Conservation (phyloP, 1,139 yeast species). For the Debaryomyces psychrophilus region DNA sequence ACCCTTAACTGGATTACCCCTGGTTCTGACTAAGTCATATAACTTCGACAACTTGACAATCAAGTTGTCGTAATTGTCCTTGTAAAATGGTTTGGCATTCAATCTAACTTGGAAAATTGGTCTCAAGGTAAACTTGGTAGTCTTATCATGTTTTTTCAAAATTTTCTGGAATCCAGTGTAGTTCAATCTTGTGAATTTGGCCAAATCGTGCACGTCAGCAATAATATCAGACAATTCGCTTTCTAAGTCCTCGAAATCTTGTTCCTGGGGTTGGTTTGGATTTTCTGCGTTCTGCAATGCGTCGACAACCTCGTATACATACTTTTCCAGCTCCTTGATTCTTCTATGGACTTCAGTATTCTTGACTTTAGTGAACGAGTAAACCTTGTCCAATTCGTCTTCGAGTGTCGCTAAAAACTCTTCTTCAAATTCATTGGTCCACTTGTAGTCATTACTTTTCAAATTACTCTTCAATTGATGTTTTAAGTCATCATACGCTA, state of each 20-base stretch:
- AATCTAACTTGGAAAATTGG: constrained; percentile 93
- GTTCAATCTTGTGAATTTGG: constrained; percentile 87
- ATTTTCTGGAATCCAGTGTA: constrained; percentile 97
- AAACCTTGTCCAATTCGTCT: constrained; percentile 85
- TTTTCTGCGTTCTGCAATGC: constrained; percentile 30
- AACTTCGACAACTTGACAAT: constrained; percentile 87
- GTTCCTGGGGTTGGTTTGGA: constrained; percentile 56
- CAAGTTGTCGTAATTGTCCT: constrained; percentile 87
- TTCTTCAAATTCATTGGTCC: constrained; percentile 83
- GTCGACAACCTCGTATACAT: constrained; percentile 66
- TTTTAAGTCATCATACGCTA: constrained; percentile 87
- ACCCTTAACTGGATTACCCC: constrained; percentile 93
- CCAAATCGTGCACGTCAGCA: constrained; percentile 96
- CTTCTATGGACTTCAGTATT: constrained; percentile 81
- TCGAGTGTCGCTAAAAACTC: constrained; percentile 75
- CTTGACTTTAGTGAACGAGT: constrained; percentile 85
- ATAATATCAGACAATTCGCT: constrained; percentile 90
- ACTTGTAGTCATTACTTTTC: constrained; percentile 52
- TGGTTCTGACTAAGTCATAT: constrained; percentile 90
- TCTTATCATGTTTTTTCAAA: constrained; percentile 93
- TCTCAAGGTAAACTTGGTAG: constrained; percentile 77
- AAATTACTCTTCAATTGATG: constrained; percentile 73
- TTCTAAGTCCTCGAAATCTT: constrained; percentile 88
- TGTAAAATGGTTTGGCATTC: constrained; percentile 91
- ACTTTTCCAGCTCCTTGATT: constrained; percentile 75